Evolutionary conservation across 768 basidiomycete genomes (phyloP), one percentile per base, ranked within the genome.

Genomic region (Rhizopogon rudus): DNA sequence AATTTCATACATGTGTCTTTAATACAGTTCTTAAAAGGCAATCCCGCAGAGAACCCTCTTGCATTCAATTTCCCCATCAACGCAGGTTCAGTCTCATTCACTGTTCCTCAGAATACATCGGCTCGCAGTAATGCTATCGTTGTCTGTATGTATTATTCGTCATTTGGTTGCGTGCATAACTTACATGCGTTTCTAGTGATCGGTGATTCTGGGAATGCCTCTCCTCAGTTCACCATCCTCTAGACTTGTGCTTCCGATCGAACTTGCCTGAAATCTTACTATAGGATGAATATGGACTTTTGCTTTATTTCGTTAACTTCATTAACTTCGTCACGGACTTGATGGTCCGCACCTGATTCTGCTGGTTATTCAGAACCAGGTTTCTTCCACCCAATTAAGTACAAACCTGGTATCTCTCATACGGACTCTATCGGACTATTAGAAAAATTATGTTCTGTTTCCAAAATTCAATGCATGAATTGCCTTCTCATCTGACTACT

Each of bases 131-230:
- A 82, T 66, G 90, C 87, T 60, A 77, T 83, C 53, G 69, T 90
- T 63, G 84, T 80, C 56, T 63, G 87, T 88, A 64, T 74, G 87
- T 81, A 46, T 7, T 25, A 1, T 2, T 25, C 20, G 13, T 35
- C 22, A 39, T 49, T 4, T 16, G 5, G 13, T 17, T 22, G 31
- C 3, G 8, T 42, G 5, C 6, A 25, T 44, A 20, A 25, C 33
- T 10, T 17, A 28, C 40, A n/a, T 55, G 7, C 51, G 54, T 43
- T 48, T 13, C 52, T 54, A 88, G 87, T 87, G 41, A 72, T 84
- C 59, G 87, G 87, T 28, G 81, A 86, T 62, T 86, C 84, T 13
- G 88, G 87, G 10, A 81, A 91, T 58, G 60, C 67, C 8, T 85
- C 81, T 62, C 79, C 79, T 0, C 16, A 69, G 40, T 89, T 91